Conservation (phyloP, 2,329 filamentous ascomycete species). For the Epicoccum sorghinum region DNA sequence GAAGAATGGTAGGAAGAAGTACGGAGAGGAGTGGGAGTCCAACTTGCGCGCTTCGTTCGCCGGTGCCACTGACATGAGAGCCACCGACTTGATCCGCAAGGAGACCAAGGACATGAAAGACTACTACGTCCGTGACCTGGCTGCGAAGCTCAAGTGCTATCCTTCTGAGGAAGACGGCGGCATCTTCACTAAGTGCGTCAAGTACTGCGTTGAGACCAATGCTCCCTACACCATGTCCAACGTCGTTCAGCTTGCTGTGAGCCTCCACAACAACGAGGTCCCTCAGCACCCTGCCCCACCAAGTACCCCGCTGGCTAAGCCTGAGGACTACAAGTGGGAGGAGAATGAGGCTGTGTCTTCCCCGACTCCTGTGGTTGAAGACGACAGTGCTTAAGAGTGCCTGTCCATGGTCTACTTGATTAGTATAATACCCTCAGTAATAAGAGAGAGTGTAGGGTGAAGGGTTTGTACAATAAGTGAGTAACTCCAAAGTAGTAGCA, state of each 20-base stretch:
- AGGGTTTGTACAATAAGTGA: too few relatives aligned
- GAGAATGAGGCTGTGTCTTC: not conserved
- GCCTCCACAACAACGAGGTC: slow-evolving; percentile 9
- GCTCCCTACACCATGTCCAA: slow-evolving; percentile 20
- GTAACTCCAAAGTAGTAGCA: too few relatives aligned
- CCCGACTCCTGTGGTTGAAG: too few relatives aligned
- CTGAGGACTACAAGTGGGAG: not conserved
- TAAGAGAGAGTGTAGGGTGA: too few relatives aligned
- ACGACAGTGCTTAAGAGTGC: too few relatives aligned
- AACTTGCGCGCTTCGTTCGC: slow-evolving; percentile 11
- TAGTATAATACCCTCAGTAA: too few relatives aligned
- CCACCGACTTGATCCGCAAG: slow-evolving; percentile 30
- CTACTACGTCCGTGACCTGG: slow-evolving; percentile 23
- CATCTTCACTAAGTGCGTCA: slow-evolving; percentile 37
- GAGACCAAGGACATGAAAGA: slow-evolving; percentile 16
- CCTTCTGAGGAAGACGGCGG: slow-evolving; percentile 23
- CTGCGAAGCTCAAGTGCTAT: slow-evolving; percentile 24
- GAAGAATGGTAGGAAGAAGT: slow-evolving; percentile 22
- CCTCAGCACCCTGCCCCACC: slow-evolving; percentile 6
- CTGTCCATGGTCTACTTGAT: too few relatives aligned
- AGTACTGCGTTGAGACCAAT: slow-evolving; percentile 28
- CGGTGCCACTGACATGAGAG: slow-evolving; percentile 15
- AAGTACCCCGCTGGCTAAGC: not conserved
- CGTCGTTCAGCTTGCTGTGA: slow-evolving; percentile 20
- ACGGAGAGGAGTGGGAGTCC: slow-evolving; percentile 24